These are phyloP conservation scores for Heterobasidion parviporum DNA, from an alignment of 1,284 basidiomycete species.

Conservation along the genomic window DNA sequence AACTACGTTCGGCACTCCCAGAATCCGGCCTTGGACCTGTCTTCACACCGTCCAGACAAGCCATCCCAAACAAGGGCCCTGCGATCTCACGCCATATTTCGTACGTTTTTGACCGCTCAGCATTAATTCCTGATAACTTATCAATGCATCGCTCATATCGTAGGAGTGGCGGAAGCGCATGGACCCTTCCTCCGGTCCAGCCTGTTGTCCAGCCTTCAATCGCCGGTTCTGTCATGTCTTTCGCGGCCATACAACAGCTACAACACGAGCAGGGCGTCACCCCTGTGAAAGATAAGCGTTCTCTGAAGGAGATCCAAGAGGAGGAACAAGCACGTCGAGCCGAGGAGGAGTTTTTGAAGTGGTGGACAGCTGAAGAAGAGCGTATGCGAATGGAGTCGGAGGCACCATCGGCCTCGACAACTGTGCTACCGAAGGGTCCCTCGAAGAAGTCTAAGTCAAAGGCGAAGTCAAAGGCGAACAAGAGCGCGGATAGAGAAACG, in stretches of 20 bases:
- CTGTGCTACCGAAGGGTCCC: not conserved
- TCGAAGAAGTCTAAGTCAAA: not conserved
- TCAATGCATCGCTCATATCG: not conserved
- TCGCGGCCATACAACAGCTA: slow-evolving; percentile 76
- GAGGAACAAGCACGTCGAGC: slow-evolving; percentile 62
- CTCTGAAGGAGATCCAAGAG: slow-evolving; percentile 76
- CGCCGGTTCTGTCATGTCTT: slow-evolving; percentile 43
- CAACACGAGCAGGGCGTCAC: slow-evolving; percentile 50
- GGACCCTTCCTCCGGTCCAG: slow-evolving; percentile 45
- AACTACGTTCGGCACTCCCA: slow-evolving; percentile 8
- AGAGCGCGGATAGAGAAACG: no score
- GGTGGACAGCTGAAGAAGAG: slow-evolving; percentile 82
- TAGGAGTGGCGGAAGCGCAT: slow-evolving; percentile 38
- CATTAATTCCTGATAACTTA: not conserved
- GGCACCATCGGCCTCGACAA: not conserved
- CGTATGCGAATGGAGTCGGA: slow-evolving; percentile 38
- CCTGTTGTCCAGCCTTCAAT: slow-evolving; percentile 31
- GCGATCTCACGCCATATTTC: slow-evolving; percentile 32
- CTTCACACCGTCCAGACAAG: slow-evolving; percentile 46
- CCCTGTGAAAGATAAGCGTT: slow-evolving; percentile 44
- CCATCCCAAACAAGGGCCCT: slow-evolving; percentile 19
- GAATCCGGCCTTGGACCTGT: slow-evolving; percentile 45
- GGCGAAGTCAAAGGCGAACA: not conserved
- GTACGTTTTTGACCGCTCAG: slow-evolving; percentile 29
- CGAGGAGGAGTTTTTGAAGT: slow-evolving; percentile 75